Percentiles rank a stretch among this genome's conserved stretches.
These are phyloP conservation scores for Anisodus tanguticus DNA, from an alignment of 257 asterid species.

Conservation along the genomic window DNA sequence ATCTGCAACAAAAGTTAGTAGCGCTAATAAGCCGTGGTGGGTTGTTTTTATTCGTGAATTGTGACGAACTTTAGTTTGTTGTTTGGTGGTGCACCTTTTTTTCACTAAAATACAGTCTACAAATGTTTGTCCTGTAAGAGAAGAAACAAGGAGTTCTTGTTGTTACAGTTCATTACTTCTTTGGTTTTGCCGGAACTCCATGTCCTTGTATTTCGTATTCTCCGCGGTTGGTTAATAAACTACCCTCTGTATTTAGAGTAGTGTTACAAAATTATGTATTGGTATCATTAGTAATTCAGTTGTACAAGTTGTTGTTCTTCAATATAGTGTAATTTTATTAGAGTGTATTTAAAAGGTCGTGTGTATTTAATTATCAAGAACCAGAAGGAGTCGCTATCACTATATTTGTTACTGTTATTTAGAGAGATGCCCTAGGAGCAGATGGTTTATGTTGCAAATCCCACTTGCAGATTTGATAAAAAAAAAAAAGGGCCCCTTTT, in stretches of 20 bases:
- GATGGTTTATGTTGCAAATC: constrained; percentile 69
- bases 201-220: background rate
- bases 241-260: background rate
- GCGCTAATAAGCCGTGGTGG: constrained; percentile 47
- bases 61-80: constrained; percentile 36
- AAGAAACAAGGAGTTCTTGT: background rate
- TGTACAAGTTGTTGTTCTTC: background rate
- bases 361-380: constrained; percentile 14
- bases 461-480: too few species aligned
- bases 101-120: background rate
- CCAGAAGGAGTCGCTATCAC: constrained; percentile 46
- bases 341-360: background rate
- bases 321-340: too few species aligned
- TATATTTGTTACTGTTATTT: background rate
- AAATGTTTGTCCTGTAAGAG: background rate
- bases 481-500: constrained; percentile 36
- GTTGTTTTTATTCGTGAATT: constrained; percentile 27
- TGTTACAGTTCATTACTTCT: constrained; percentile 31
- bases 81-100: constrained; percentile 27
- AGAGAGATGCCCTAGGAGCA: constrained; percentile 32
- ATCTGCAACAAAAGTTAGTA: constrained; percentile 48
- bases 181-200: background rate
- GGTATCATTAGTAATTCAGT: background rate
- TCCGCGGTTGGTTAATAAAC: too few species aligned
- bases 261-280: background rate